Percentiles rank a stretch among this genome's conserved stretches.
phyloP scores from a whole-genome alignment of 306 rosid genomes.

The Ammopiptanthus mongolicus region DNA sequence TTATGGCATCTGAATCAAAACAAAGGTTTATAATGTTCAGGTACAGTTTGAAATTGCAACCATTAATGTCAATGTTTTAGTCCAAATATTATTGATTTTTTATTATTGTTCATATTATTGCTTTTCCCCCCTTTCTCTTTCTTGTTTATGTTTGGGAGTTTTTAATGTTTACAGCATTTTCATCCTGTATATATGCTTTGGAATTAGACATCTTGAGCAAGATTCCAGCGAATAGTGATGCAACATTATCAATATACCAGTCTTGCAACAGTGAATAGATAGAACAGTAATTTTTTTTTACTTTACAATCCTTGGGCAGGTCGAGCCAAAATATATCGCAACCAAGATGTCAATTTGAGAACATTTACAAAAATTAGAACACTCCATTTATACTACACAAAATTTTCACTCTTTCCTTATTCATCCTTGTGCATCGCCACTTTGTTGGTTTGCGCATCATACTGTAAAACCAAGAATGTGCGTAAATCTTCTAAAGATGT shows the following conservation, averaged over 20 bases:
- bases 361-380: conserved; percentile 51
- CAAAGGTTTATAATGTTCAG: neutral
- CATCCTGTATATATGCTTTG: neutral
- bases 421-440: conserved; percentile 31
- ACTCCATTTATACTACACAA: conserved; percentile 44
- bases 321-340: conserved; percentile 21
- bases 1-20: neutral
- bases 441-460: conserved; percentile 24
- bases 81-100: neutral
- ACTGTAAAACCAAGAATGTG: conserved; percentile 27
- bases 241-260: neutral
- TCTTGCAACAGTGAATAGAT: conserved; percentile 1
- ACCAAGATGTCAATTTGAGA: conserved; percentile 24
- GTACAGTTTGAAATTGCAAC: neutral
- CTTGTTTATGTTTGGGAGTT: neutral
- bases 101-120: too few relatives aligned
- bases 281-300: conserved; percentile 7
- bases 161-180: neutral
- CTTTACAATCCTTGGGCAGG: conserved; percentile 5
- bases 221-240: neutral
- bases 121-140: neutral
- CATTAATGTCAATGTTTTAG: neutral
- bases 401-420: conserved; percentile 50
- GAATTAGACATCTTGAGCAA: neutral
- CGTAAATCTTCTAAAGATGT: conserved; percentile 30